Conservation (phyloP, 176 grass and related monocot species). For the Sorghum bicolor region DNA sequence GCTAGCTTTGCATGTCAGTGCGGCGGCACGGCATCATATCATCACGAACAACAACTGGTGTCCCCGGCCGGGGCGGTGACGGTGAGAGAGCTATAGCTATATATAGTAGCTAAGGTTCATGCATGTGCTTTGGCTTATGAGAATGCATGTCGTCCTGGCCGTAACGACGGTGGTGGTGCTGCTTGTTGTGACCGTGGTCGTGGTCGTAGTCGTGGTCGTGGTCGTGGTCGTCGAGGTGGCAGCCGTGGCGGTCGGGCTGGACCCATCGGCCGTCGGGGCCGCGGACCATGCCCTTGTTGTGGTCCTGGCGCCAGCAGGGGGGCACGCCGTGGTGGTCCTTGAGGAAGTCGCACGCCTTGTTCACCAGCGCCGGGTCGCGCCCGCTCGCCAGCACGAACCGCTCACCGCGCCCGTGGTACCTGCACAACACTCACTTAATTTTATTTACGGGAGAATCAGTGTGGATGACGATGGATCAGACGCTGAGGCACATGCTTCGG, state of each 20-base stretch:
- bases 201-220: neutral
- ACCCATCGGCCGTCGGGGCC: constrained; percentile 55
- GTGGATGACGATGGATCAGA: neutral
- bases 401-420: constrained; percentile 69
- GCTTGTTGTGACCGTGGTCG: neutral
- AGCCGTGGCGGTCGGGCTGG: constrained; percentile 53
- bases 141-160: neutral
- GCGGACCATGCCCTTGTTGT: constrained; percentile 87
- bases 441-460: neutral
- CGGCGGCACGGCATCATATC: neutral
- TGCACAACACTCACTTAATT: neutral
- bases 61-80: neutral
- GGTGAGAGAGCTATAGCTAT: neutral
- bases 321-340: constrained; percentile 73
- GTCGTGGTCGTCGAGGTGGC: constrained; percentile 51
- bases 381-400: constrained; percentile 60
- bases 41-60: neutral
- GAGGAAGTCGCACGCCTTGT: constrained; percentile 80
- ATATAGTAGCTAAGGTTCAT: neutral
- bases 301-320: constrained; percentile 68
- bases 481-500: neutral
- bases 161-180: neutral
- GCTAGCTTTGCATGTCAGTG: neutral
- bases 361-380: constrained; percentile 79
- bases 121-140: neutral